Conservation (phyloP, 257 asterid genomes). For the Fraxinus americana region DNA sequence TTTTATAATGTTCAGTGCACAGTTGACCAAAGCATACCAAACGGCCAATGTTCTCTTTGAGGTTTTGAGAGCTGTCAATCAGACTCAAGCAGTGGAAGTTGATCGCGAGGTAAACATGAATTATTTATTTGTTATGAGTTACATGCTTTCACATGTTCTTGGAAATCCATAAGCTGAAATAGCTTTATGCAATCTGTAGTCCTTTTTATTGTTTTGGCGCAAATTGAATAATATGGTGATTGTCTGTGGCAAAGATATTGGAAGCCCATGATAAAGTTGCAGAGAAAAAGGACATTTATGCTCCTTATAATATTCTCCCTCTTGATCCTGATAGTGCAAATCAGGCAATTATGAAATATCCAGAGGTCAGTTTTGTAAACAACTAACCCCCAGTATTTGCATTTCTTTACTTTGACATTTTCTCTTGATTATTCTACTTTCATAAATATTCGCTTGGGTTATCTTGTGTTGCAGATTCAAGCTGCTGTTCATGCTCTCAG, state of each 20-base stretch:
- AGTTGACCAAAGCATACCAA: constrained; percentile 97
- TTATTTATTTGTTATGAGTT: constrained; percentile 10
- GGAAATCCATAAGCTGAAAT: constrained; percentile 21
- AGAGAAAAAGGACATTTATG: constrained; percentile 95
- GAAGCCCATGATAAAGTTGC: constrained; percentile 98
- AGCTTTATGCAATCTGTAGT: background rate
- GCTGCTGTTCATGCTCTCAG: constrained; percentile 93
- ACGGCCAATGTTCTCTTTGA: constrained; percentile 99
- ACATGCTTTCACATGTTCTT: constrained; percentile 14
- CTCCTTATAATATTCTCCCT: constrained; percentile 95
- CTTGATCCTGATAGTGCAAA: constrained; percentile 98
- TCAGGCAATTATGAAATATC: constrained; percentile 97
- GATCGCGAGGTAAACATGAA: constrained; percentile 84
- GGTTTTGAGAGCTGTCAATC: constrained; percentile 98
- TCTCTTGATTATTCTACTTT: constrained; percentile 13
- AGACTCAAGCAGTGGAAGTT: constrained; percentile 95
- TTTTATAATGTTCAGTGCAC: constrained; percentile 68
- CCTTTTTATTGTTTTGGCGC: constrained; percentile 11
- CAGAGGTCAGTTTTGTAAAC: constrained; percentile 64
- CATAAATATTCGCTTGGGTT: constrained; percentile 16
- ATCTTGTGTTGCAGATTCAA: constrained; percentile 65
- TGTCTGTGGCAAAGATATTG: constrained; percentile 56
- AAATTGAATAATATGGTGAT: constrained; percentile 25
- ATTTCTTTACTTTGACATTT: constrained; percentile 15
- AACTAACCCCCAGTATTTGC: constrained; percentile 12